Base-by-base conservation (phyloP, 805 yeast species). In the Helenozyma rhizophorensis region DNA sequence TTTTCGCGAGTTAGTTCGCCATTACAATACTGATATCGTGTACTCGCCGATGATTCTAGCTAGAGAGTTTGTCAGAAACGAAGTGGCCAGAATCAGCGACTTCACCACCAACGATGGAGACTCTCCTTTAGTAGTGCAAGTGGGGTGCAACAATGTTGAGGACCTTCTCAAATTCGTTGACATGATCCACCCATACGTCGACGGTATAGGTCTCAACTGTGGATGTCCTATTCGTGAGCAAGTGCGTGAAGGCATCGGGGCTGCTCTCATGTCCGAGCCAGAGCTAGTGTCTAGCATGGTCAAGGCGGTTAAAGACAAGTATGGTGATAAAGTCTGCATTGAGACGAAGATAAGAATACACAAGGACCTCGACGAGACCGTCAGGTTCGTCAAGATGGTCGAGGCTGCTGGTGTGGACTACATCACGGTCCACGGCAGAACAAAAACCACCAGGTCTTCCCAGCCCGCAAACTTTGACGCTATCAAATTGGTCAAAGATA, bases 211-310 rank as follows among this genome's bases (percentile, higher is more conserved):
- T 0, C 70, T 93, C 37, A 93, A 93, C 65, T 93, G 97, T 59
- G 98, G 98, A 0, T 93, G 98, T 61, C 98, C 98, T 1, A 88
- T 93, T 32, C 83, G 81, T 42, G 97, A 90, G 43, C 97, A 93
- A 56, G 84, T 86, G 10, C 70, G 95, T 27, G 96, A 88, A 55
- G 98, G 97, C 15, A 89, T 93, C 11, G 98, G 98, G 4, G 96
- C 97, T 2, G 97, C 97, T 0, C 68, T 93, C 36, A 89, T 93
- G 85, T 68, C 80, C 17, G 80, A 84, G 42, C 83, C 89, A 2
- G 88, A 85, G 23, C 62, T 79, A 30, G 93, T 93, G 4, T 76
- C 89, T 1, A 68, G 72, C 3, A 84, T 93, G 96, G 95, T 93
- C 6, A 61, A 68, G 27, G 86, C 88, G 1, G 94, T 87, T 17